Evolutionary conservation across 306 rosid species (phyloP).

Genomic region (Cucurbita pepo): DNA sequence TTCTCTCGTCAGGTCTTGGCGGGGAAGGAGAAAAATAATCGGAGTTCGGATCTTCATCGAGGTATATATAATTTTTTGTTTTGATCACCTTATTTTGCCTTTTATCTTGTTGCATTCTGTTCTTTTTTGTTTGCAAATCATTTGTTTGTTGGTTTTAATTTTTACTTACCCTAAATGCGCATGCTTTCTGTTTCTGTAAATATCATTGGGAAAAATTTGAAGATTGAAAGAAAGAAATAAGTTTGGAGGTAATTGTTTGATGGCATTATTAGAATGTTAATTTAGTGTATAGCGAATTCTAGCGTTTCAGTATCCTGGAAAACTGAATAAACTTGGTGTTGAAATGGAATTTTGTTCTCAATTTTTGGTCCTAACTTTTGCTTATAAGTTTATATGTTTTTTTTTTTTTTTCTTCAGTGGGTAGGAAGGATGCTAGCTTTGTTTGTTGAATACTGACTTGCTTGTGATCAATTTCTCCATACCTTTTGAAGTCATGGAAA

Average conservation of each 20-base stretch:
- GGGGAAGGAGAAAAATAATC: background rate
- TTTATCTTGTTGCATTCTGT: background rate
- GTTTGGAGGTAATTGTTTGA: background rate
- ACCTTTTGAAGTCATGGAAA: slow-evolving; percentile 24
- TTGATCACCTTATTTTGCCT: background rate
- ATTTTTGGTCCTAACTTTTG: background rate
- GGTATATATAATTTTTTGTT: background rate
- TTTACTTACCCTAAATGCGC: background rate
- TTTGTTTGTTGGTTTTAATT: background rate
- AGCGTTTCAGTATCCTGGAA: background rate
- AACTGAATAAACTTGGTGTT: background rate
- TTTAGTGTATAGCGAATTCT: background rate
- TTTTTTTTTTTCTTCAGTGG: background rate
- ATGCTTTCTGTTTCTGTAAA: background rate
- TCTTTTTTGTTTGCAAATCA: background rate
- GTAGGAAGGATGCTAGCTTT: background rate
- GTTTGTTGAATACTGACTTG: background rate
- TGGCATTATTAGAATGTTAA: background rate
- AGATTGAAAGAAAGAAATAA: background rate
- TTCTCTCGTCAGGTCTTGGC: background rate
- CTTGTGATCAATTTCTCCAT: background rate
- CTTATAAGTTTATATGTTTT: background rate
- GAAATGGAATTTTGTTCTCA: background rate
- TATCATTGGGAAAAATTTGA: background rate
- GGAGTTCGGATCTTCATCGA: background rate